Evolutionary conservation across 1,139 yeast species (phyloP), one percentile per base, ranked within the genome.

Genomic region (Pichia sp.): DNA sequence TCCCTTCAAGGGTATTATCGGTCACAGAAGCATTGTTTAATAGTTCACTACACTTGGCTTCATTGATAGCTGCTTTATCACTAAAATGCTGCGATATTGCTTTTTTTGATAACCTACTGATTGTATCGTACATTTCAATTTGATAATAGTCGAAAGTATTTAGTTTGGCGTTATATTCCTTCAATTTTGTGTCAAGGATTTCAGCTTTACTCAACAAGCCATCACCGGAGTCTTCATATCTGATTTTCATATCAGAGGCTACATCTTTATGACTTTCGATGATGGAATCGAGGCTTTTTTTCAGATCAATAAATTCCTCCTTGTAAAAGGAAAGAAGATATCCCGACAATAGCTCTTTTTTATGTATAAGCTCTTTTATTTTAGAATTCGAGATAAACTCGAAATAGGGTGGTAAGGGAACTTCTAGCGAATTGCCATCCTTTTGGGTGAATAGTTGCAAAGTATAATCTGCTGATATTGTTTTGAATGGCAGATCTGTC

Each of bases 61-160:
- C 75, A 4, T 69, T 64, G 23, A 66, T 69, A 1, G 57, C 49
- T 4, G 68, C 60, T 2, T 69, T 69, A 2, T 56, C 53, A 23
- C 63, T 63, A 49, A 74, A 60, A 10, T 62, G 56, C 10, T 62
- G 56, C 28, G 66, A 62, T 4, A 75, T 55, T 4, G 68, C 65
- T 2, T 62, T 61, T 50, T 62, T 60, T 21, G 74, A 66, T 52
- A 68, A 68, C 8, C 69, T 72, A 49, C 66, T 68, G 23, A 75
- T 50, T 0, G 70, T 65, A 6, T 66, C 61, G 58, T 71, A 72
- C 79, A 75, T 74, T 45, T 69, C 69, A 46, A 71, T 58, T 50
- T 65, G 65, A 13, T 54, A 25, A 31, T 52, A 43, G 40, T 59
- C 59, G 51, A 64, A 65, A 4, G 47, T 30, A 21, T 55, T 55